Base-by-base conservation (phyloP, 805 yeast species). In the Candida qinlingensis region DNA sequence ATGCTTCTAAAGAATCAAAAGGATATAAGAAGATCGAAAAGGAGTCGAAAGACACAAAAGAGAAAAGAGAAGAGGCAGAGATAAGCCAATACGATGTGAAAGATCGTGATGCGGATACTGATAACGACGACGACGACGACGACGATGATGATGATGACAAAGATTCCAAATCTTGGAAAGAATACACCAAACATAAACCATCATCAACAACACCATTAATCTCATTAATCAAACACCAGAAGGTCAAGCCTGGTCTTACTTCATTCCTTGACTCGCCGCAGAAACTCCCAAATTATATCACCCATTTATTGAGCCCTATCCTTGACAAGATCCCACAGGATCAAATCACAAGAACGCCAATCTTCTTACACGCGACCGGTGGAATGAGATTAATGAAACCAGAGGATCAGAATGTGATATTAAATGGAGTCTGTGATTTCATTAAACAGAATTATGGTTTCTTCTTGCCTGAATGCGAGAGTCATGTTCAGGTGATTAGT, bases 321-420 rank as follows among this genome's bases (percentile, higher is more conserved):
- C 64, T 73, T 44, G 62, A 71, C 8, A 67, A 79, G 6, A 75
- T 84, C 2, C 91, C 91, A 12, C 66, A 69, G 46, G 76, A 79
- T 13, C 87, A 82, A 59, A 81, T 78, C 44, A 57, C 57, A 8
- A 59, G 88, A 42, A 84, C 91, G 0, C 91, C 91, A 0, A 70
- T 84, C 1, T 83, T 81, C 54, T 60, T 84, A 6, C 87, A 83
- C 61, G 81, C 87, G 1, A 83, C 89, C 0, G 89, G 85, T 0
- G 87, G 87, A 0, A 75, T 83, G 80, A 64, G 88, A 40, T 61
- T 79, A 11, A 64, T 83, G 39, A 73, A 72, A 25, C 85, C 83
- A 1, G 66, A 70, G 10, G 76, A 77, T 35, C 81, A 76, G 54
- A 66, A 66, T 39, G 62, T 63, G 13, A 71, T 82, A 19, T 58